These are phyloP conservation scores for Graphilbum fragrans DNA, from an alignment of 2,329 filamentous ascomycete genomes.

Conservation along the genomic window DNA sequence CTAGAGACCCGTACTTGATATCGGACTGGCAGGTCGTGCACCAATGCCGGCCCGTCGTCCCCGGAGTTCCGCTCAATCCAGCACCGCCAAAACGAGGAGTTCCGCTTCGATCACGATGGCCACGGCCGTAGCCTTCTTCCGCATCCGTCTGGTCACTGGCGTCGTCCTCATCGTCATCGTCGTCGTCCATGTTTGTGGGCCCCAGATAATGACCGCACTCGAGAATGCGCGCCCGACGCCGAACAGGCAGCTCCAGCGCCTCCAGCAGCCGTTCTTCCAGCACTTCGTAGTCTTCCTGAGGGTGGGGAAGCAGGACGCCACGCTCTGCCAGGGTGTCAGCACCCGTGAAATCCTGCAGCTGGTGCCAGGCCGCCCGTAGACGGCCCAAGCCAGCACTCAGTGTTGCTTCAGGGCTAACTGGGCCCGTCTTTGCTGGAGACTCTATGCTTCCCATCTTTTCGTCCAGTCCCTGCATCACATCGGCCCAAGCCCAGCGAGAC, in stretches of 20 bases:
- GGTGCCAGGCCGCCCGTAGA: constrained; percentile 51
- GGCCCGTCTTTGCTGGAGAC: not conserved
- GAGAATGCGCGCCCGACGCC: constrained; percentile 53
- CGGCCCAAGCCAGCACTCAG: constrained; percentile 33
- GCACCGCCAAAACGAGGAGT: too few relatives aligned
- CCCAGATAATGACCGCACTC: constrained; percentile 68
- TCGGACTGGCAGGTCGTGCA: constrained; percentile 43
- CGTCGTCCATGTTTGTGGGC: constrained; percentile 36
- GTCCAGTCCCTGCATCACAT: constrained; percentile 33
- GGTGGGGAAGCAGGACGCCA: constrained; percentile 65
- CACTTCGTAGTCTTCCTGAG: constrained; percentile 67
- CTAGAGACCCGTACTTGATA: constrained; percentile 41
- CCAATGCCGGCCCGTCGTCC: constrained; percentile 31
- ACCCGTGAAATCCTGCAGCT: constrained; percentile 50
- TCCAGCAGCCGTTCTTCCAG: constrained; percentile 68
- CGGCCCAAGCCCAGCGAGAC: constrained; percentile 51
- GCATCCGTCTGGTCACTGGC: constrained; percentile 29
- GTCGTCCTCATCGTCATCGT: constrained; percentile 29
- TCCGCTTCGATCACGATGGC: too few relatives aligned
- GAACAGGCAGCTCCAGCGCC: constrained; percentile 56
- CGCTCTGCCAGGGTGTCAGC: constrained; percentile 62
- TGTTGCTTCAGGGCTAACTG: constrained; percentile 13
- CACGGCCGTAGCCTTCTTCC: constrained; percentile 30
- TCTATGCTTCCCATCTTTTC: not conserved
- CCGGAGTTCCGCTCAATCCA: too few relatives aligned